Conservation (phyloP, 2,329 filamentous ascomycete species). For the Albifimbria verrucaria region DNA sequence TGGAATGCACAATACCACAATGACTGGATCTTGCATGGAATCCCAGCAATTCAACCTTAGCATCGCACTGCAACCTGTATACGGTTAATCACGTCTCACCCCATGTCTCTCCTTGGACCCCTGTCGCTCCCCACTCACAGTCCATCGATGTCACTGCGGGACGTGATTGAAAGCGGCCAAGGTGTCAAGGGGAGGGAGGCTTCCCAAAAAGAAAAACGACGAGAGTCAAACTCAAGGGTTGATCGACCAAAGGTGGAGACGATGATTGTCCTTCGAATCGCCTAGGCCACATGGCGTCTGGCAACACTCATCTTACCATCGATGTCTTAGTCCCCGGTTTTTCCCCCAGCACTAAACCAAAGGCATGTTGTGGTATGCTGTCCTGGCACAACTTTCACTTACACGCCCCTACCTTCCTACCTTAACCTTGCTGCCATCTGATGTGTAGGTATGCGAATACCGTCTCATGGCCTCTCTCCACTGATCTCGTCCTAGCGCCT, state of each 20-base stretch:
- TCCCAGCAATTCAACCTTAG: not conserved
- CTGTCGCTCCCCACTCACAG: too few species aligned
- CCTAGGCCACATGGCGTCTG: not conserved
- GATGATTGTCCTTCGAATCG: not conserved
- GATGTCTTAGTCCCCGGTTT: not conserved
- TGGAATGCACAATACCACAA: too few species aligned
- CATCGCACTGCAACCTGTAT: not conserved
- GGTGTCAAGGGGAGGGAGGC: not conserved
- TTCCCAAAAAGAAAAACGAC: not conserved
- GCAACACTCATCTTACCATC: too few species aligned
- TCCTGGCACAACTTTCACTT: too few species aligned
- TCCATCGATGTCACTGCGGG: too few species aligned
- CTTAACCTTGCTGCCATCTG: too few species aligned
- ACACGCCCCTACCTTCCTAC: too few species aligned
- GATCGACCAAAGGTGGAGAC: not conserved
- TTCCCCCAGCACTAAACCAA: not conserved
- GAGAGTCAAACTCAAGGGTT: not conserved
- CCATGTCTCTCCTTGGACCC: not conserved
- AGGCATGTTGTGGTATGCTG: not conserved
- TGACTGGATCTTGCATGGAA: not conserved
- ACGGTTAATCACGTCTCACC: not conserved
- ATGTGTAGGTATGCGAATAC: too few species aligned
- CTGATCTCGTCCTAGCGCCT: too few species aligned
- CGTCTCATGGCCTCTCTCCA: too few species aligned
- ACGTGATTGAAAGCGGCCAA: not conserved